Base-by-base conservation (phyloP, 2,329 filamentous ascomycete species). In the Penicillium glabrum region DNA sequence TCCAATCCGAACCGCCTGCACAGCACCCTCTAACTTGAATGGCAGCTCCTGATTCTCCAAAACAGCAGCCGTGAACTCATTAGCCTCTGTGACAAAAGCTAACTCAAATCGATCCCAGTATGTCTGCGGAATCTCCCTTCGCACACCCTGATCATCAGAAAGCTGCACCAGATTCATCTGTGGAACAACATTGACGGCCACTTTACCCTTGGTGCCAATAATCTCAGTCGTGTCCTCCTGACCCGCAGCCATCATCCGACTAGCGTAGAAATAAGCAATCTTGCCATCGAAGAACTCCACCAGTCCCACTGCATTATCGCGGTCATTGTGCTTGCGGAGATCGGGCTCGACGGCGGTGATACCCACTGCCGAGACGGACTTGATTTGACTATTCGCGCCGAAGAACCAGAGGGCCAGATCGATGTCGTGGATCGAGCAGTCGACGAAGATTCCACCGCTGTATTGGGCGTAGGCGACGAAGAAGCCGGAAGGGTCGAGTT, bases 341-440 rank as follows among this genome's bases (percentile, higher is more conserved):
- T 80, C 84, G 0, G 84, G 83, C 62, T 85, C 79, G 2, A 87
- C 81, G 2, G 84, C 84, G 2, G 81, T 84, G 61, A 86, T 82
- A 10, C 85, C 85, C 2, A 82, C 72, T 0, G 83, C 83, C 0
- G 78, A 77, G 9, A 85, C 82, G 47, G 76, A 80, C 72, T 86
- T 87, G 60, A 86, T 78, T 14, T 77, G 70, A 41, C 75, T 77
- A 46, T 82, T 78, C 46, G 81, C 72, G 10, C 83, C 83, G 66
- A 87, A 86, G 75, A 83, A 87, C 84, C 85, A 88, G 2, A 87
- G 75, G 0, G 84, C 79, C 2, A 88, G 79, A 60, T 87, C 85
- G 63, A 89, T 89, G 64, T 89, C 87, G 75, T 89, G 87, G 66
- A 89, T 85, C 51, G 83, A 85, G 75, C 84, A 87, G 76, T 89